These are phyloP conservation scores for Tetraselmis chui DNA, from an alignment of 139 green algal species.

Conservation along the genomic window DNA sequence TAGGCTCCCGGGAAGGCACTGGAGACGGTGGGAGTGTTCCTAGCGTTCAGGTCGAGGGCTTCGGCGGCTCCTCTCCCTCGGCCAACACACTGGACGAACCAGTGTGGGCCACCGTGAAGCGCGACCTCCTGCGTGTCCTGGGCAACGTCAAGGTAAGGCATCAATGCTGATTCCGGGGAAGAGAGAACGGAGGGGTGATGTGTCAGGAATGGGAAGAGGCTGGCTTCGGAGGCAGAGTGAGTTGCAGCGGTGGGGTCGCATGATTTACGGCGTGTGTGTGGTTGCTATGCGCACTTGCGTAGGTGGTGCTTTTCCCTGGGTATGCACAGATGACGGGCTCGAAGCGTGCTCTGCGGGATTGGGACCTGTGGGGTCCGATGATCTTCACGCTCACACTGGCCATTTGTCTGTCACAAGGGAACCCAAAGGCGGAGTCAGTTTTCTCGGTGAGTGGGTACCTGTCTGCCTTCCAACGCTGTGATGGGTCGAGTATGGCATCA, in stretches of 20 bases:
- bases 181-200: too few species aligned
- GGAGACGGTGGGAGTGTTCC: too few species aligned
- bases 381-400: constrained; percentile 76
- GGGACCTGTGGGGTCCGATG: constrained; percentile 97
- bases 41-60: neutral
- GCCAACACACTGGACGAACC: constrained; percentile 88
- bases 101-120: constrained; percentile 75
- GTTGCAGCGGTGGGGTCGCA: too few species aligned
- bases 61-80: neutral
- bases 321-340: neutral
- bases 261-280: too few species aligned
- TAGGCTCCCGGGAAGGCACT: too few species aligned
- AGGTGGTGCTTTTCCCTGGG: neutral
- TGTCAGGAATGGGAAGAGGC: too few species aligned
- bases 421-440: constrained; percentile 49
- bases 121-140: constrained; percentile 82
- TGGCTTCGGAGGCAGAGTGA: too few species aligned
- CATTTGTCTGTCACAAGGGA: constrained; percentile 57
- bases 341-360: constrained; percentile 76
- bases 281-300: too few species aligned
- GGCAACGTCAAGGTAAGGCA: constrained; percentile 63
- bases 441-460: constrained; percentile 61
- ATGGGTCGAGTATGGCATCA: neutral
- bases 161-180: too few species aligned
- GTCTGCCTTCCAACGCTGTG: neutral